A percentile compares a stretch with the other conserved stretches of the same genome.
Conservation (phyloP, 805 yeast genomes). For the Cyberlindnera misumaiensis region DNA sequence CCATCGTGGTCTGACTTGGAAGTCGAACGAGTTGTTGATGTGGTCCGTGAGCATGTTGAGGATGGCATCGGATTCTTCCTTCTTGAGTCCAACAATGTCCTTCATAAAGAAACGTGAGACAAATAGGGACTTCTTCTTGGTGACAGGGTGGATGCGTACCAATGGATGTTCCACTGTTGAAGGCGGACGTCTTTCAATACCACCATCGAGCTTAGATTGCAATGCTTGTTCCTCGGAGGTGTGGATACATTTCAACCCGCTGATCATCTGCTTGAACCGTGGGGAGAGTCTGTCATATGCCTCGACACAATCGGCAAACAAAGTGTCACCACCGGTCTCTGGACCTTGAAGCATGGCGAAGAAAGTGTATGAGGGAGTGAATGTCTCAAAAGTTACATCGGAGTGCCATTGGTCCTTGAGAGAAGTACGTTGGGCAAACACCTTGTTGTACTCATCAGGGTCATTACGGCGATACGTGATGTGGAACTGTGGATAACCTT, state of each 20-base stretch:
- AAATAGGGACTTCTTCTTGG: conserved; percentile 52
- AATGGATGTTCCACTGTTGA: conserved; percentile 56
- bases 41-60: conserved; percentile 50
- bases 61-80: conserved; percentile 60
- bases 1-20: conserved; percentile 67
- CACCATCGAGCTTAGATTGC: conserved; percentile 48
- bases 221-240: conserved; percentile 65
- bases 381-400: conserved; percentile 67
- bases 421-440: conserved; percentile 19
- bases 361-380: conserved; percentile 67
- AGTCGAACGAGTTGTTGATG: conserved; percentile 47
- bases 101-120: conserved; percentile 58
- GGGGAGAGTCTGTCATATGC: conserved; percentile 70
- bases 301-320: conserved; percentile 64
- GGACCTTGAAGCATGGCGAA: conserved; percentile 57
- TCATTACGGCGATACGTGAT: conserved; percentile 47
- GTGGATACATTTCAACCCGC: conserved; percentile 61
- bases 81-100: conserved; percentile 63
- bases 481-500: conserved; percentile 51
- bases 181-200: conserved; percentile 60
- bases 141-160: conserved; percentile 67
- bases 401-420: conserved; percentile 50
- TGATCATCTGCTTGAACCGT: conserved; percentile 48
- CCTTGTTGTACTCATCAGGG: conserved; percentile 26
- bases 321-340: conserved; percentile 71